Evolutionary conservation across 163 green algal genomes (phyloP), one percentile per base, ranked within the genome.

Genomic region (Prototheca wickerhamii): DNA sequence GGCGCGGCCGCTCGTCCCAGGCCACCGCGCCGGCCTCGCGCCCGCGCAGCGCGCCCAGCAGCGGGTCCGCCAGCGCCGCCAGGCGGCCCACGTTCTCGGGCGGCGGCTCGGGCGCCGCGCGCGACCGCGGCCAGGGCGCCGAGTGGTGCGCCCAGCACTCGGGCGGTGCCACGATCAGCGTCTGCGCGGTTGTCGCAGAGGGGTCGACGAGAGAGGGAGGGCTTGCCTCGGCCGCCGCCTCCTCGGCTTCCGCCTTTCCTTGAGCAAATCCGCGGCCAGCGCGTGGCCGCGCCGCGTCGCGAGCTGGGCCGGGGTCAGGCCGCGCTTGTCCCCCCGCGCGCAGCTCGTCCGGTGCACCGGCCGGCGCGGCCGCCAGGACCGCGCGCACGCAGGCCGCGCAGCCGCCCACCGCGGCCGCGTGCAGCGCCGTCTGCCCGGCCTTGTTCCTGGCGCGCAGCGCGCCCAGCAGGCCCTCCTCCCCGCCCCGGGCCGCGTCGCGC

Each of bases 1-100:
- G 66, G 30, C 63, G 53, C 32, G 73, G 42, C 46, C 30, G 28
- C 35, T 74, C 65, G 23, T 86, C 76, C 87, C 84, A 92, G 6
- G 30, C 3, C 56, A 89, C 30, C 2, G 51, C n/a, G 3, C 46
- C 54, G 7, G 44, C 31, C 52, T 83, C 73, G 3, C 17, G 6
- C 10, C 64, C 67, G 4, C 72, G 65, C 65, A 94, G 70, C 33
- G 85, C 84, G 50, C 85, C 87, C 46, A 28, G 17, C 26, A 10
- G 28, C 20, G 67, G 69, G 29, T 75, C 30, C 0, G 71, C 74
- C 18, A 96, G 78, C 50, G 90, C 83, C 3, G 71, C 58, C 28
- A 96, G 73, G 7, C 89, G 83, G 21, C 84, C 68, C 25, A 86
- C 70, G 64, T 96, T 95, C 63, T 96, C 89, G 5, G 89, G 89